Evolutionary conservation across 208 protist genomes (phyloP).

Genomic region (Acanthamoeba castellanii): DNA sequence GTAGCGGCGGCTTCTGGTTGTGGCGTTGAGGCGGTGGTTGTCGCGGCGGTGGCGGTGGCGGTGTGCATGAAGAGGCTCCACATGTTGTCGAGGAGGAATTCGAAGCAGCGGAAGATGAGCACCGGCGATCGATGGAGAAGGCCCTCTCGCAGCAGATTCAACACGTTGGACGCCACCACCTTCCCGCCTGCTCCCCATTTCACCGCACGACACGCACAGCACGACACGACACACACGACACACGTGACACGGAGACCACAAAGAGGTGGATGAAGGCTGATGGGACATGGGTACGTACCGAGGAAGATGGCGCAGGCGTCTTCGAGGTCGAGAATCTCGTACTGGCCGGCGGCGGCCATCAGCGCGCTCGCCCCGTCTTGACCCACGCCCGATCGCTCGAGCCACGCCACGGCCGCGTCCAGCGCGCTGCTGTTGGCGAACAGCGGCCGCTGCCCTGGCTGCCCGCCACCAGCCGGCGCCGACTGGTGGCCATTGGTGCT

Average conservation of each 20-base stretch:
- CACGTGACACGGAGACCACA: background rate
- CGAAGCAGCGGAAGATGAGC: slow-evolving; percentile 12
- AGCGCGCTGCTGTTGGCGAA: slow-evolving; percentile 4
- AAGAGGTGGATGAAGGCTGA: background rate
- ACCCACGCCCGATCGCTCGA: background rate
- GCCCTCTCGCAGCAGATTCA: background rate
- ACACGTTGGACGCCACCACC: background rate
- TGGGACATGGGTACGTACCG: background rate
- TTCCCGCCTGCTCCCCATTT: background rate
- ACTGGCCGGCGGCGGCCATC: slow-evolving; percentile 14
- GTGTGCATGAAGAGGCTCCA: slow-evolving; percentile 3
- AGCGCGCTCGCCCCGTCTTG: background rate
- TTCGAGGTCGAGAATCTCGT: slow-evolving; percentile 15
- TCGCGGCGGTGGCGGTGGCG: background rate
- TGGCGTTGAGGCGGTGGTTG: background rate
- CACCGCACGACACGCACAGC: background rate
- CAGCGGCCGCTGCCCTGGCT: background rate
- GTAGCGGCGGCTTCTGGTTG: background rate
- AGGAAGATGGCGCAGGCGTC: slow-evolving; percentile 4
- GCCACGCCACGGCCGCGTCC: slow-evolving; percentile 12
- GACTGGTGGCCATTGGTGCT: background rate
- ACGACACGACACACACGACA: no score
- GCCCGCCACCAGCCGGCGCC: no score
- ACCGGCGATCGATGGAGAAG: slow-evolving; percentile 31
- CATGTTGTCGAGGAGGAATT: slow-evolving; percentile 3